These are phyloP conservation scores for Hypseocharis bilobata DNA, from an alignment of 441 rosid genomes.

Conservation along the genomic window DNA sequence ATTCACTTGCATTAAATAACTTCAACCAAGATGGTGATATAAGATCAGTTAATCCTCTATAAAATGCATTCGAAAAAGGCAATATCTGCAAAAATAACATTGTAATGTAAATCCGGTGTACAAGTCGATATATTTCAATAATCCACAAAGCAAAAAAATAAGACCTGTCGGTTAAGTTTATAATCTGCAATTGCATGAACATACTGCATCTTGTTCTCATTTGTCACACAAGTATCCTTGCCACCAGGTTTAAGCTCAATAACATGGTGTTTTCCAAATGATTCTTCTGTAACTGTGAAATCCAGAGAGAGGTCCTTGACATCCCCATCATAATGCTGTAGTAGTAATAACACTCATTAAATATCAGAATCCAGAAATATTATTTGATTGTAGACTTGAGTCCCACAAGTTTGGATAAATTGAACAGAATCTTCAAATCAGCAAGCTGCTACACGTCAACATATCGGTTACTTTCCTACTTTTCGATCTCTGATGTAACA, in stretches of 20 bases:
- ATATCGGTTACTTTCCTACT: too few relatives aligned
- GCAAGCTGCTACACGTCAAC: too few relatives aligned
- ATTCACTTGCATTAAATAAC: slow-evolving; percentile 84
- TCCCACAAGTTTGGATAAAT: too few relatives aligned
- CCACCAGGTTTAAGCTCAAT: slow-evolving; percentile 89
- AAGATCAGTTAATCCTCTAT: slow-evolving; percentile 80
- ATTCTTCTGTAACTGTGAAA: slow-evolving; percentile 86
- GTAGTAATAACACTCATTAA: slow-evolving; percentile 17
- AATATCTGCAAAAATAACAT: slow-evolving; percentile 56
- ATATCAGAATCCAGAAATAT: slow-evolving; percentile 8
- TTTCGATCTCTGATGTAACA: too few relatives aligned
- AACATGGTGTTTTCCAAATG: slow-evolving; percentile 61
- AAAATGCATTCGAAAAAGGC: slow-evolving; percentile 91
- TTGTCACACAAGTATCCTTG: slow-evolving; percentile 63
- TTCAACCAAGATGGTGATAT: slow-evolving; percentile 86
- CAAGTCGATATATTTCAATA: slow-evolving; percentile 12
- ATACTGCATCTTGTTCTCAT: slow-evolving; percentile 96
- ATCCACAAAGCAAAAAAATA: slow-evolving; percentile 7
- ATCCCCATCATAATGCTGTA: slow-evolving; percentile 86
- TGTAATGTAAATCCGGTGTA: slow-evolving; percentile 16
- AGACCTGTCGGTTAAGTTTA: slow-evolving; percentile 93
- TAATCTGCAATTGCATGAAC: slow-evolving; percentile 96
- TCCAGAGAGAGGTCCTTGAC: slow-evolving; percentile 77
- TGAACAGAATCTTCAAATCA: too few relatives aligned
- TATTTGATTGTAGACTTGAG: too few relatives aligned